These are phyloP conservation scores for Aspergillus arachidicola DNA, from an alignment of 2,329 filamentous ascomycete genomes.

Conservation along the genomic window DNA sequence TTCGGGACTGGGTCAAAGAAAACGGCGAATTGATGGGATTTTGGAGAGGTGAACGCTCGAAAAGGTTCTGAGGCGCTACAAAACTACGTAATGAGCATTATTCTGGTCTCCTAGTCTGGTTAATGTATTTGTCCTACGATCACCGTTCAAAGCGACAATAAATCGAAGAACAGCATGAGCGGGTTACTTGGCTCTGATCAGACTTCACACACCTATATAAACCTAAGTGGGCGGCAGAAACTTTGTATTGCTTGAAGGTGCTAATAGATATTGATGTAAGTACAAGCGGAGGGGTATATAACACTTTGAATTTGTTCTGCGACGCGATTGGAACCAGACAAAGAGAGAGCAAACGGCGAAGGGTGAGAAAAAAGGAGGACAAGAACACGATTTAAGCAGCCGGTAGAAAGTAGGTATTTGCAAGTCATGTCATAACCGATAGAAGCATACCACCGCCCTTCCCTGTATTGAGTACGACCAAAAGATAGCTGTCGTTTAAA, in stretches of 20 bases:
- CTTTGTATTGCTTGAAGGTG: not conserved
- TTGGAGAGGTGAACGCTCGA: conserved; percentile 61
- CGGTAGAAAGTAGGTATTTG: not conserved
- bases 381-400: not conserved
- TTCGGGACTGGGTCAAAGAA: conserved; percentile 63
- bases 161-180: conserved; percentile 2
- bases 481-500: not conserved
- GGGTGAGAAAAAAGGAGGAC: not conserved
- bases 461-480: not conserved
- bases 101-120: not conserved
- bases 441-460: not conserved
- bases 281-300: not conserved
- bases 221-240: not conserved
- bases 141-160: not conserved
- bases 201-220: not conserved
- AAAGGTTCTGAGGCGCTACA: conserved; percentile 39
- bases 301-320: not conserved
- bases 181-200: not conserved
- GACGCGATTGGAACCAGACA: not conserved
- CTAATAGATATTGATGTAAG: not conserved
- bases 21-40: conserved; percentile 65
- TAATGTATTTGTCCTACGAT: not conserved
- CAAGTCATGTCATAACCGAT: not conserved
- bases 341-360: not conserved
- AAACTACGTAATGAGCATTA: not conserved